Conservation (phyloP, 2,329 filamentous ascomycete species). For the Aspergillus pseudoterreus region DNA sequence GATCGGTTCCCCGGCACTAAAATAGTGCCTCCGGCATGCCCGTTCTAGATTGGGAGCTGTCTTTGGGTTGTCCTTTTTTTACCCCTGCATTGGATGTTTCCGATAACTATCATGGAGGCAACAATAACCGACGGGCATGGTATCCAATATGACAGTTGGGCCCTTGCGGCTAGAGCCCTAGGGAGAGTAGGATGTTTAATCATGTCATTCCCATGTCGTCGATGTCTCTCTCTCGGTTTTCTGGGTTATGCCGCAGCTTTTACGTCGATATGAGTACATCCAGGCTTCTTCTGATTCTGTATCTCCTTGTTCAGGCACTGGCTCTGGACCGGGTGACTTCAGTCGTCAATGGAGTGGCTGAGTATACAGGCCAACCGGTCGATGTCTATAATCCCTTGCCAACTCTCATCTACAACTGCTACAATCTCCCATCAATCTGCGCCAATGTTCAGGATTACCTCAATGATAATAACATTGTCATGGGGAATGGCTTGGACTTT, state of each 20-base stretch:
- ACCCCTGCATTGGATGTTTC: background rate
- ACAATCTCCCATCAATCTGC: background rate
- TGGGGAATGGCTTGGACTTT: background rate
- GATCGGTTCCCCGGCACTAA: background rate
- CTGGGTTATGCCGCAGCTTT: too few species aligned
- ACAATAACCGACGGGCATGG: background rate
- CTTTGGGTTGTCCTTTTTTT: too few species aligned
- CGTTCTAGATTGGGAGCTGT: background rate
- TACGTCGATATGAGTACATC: background rate
- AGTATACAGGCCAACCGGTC: background rate
- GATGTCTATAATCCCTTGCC: background rate
- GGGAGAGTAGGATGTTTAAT: too few species aligned
- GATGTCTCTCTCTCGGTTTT: too few species aligned
- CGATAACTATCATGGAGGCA: background rate
- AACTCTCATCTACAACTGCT: background rate
- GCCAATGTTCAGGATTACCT: background rate
- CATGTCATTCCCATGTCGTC: too few species aligned
- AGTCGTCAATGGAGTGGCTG: background rate
- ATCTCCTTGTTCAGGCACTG: background rate
- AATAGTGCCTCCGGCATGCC: background rate
- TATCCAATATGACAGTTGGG: background rate
- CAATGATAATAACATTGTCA: background rate
- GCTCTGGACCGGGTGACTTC: background rate
- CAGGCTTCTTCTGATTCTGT: background rate
- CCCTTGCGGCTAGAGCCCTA: too few species aligned